Base-by-base conservation (phyloP, 176 grass and related monocot genomes). In the Otatea glauca region DNA sequence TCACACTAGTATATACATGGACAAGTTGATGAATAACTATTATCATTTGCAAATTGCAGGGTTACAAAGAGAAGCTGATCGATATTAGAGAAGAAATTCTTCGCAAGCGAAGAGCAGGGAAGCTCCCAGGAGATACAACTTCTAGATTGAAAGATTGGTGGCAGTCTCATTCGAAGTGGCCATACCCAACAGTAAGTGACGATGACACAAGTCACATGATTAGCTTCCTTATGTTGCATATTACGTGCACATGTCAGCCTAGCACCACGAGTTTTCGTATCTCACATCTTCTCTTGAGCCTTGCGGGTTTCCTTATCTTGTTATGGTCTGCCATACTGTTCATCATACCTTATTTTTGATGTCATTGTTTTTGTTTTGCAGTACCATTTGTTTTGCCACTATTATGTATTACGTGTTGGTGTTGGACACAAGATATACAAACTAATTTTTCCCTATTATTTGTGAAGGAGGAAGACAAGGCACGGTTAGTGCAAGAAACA, bases 71-170 rank as follows among this genome's bases (percentile, higher is more conserved):
- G 88, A 93, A 93, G 56, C 75, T 93, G 66, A 23, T 88, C 34
- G 91, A 93, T 70, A 93, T 93, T 5, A 87, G 91, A 76, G 91
- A 93, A 88, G 88, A 93, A 76, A 93, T 93, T 88, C 85, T 93
- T 66, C 81, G 91, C 62, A 93, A 93, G 59, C 67, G 88, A 71
- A 90, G 91, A 83, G 91, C 88, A n/a, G 91, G 91, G 53, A 93
- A 93, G 61, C 83, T 93, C 14, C 91, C 91, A 48, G 91, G 91
- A 45, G 91, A 93, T 56, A 90, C 91, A 0, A 93, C 91, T 85
- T 93, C 91, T 68, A 85, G 85, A 70, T 72, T 93, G 29, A 93
- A 93, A 85, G 58, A 88, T 75, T 90, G 91, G 91, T 93, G 91
- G 91, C 91, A 93, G 59, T 90, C 91, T 27, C 91, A 93, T 68